These are phyloP conservation scores for Prototheca wickerhamii DNA, from an alignment of 163 green algal genomes.

Conservation along the genomic window DNA sequence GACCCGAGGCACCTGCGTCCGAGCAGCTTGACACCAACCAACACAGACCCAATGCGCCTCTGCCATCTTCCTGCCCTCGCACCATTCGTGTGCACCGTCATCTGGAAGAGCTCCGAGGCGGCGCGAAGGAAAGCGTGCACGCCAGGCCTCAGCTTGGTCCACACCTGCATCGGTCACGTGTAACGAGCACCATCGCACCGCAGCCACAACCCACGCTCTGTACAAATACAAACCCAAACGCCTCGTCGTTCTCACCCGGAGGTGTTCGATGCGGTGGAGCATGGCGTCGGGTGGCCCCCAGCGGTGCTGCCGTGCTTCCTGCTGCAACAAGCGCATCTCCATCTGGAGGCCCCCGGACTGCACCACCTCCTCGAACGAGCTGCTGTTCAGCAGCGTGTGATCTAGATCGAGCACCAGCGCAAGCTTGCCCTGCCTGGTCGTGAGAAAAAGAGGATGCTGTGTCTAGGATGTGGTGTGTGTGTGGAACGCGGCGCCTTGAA, in stretches of 20 bases:
- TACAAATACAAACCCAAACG: background rate
- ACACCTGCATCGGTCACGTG: conserved; percentile 67
- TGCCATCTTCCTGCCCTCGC: background rate
- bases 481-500: background rate
- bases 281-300: conserved; percentile 7
- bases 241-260: conserved; percentile 1
- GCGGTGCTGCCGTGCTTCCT: conserved; percentile 4
- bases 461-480: background rate
- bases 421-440: conserved; percentile 35
- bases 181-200: conserved; percentile 16
- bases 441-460: background rate
- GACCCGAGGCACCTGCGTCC: background rate
- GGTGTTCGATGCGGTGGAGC: conserved; percentile 30
- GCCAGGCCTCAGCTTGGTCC: conserved; percentile 87
- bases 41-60: background rate
- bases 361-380: conserved; percentile 30
- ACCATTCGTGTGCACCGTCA: conserved; percentile 89
- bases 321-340: background rate
- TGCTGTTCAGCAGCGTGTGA: conserved; percentile 90
- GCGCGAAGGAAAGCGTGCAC: conserved; percentile 29
- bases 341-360: background rate
- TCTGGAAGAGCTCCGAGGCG: conserved; percentile 45
- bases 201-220: too few species aligned
- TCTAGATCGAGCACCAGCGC: conserved; percentile 91
- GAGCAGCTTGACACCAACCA: background rate